phyloP scores from a whole-genome alignment of 2,329 filamentous ascomycete species.

The Alternaria panax region DNA sequence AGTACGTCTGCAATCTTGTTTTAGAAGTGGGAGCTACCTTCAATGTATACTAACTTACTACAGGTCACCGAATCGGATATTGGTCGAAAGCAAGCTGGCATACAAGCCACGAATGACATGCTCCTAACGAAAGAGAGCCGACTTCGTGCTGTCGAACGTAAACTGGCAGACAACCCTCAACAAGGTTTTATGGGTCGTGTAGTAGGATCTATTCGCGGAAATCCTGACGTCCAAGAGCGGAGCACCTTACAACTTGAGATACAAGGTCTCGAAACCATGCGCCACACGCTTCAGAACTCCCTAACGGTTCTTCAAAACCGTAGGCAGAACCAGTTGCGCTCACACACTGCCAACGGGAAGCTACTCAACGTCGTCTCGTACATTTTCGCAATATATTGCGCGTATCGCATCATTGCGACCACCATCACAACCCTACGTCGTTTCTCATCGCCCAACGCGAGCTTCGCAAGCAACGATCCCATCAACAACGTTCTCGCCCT shows the following conservation, averaged over 20 bases:
- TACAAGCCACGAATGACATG: slow-evolving; percentile 82
- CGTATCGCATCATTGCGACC: slow-evolving; percentile 81
- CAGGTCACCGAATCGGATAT: slow-evolving; percentile 75
- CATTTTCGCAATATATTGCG: slow-evolving; percentile 79
- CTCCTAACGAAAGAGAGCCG: slow-evolving; percentile 76
- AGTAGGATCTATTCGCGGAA: slow-evolving; percentile 73
- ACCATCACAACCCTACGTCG: slow-evolving; percentile 72
- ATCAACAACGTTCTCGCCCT: slow-evolving; percentile 84
- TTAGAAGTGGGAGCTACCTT: neutral
- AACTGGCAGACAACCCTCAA: slow-evolving; percentile 58
- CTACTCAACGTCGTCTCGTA: slow-evolving; percentile 70
- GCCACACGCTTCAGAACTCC: slow-evolving; percentile 71
- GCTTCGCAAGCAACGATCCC: slow-evolving; percentile 77
- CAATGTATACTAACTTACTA: slow-evolving; percentile 20
- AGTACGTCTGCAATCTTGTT: slow-evolving; percentile 42
- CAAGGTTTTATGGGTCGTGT: slow-evolving; percentile 76
- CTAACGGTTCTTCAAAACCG: slow-evolving; percentile 69
- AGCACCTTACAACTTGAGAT: slow-evolving; percentile 75
- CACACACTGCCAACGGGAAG: slow-evolving; percentile 71
- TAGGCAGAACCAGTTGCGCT: slow-evolving; percentile 69
- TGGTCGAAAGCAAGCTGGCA: slow-evolving; percentile 76
- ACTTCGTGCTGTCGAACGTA: slow-evolving; percentile 73
- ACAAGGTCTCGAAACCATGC: slow-evolving; percentile 80
- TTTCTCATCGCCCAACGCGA: slow-evolving; percentile 55
- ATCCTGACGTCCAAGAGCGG: slow-evolving; percentile 61